Conservation (phyloP, 2,329 filamentous ascomycete species). For the Diaporthe helianthi region DNA sequence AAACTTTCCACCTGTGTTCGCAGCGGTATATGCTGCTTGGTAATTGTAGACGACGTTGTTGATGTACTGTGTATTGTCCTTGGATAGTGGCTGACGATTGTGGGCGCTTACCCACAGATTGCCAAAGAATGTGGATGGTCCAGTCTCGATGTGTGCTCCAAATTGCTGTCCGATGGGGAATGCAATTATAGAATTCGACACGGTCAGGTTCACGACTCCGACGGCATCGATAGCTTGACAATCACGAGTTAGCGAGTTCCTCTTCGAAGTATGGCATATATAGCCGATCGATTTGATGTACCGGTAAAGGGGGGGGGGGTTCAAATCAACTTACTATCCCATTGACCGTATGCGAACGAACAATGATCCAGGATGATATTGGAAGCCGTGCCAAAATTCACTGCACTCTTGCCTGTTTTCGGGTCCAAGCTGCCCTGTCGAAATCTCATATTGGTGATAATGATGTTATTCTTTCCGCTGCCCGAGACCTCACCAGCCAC, state of each 20-base stretch:
- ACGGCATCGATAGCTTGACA: slow-evolving; percentile 44
- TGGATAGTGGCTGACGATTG: slow-evolving; percentile 54
- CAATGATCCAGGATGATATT: slow-evolving; percentile 56
- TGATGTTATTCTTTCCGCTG: slow-evolving; percentile 39
- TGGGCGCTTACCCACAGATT: slow-evolving; percentile 56
- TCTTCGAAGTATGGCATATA: background rate
- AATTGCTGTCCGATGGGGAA: slow-evolving; percentile 53
- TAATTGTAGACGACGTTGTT: slow-evolving; percentile 57
- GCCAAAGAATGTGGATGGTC: slow-evolving; percentile 50
- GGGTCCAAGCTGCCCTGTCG: slow-evolving; percentile 49
- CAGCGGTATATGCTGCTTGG: slow-evolving; percentile 46
- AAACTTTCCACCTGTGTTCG: slow-evolving; percentile 35
- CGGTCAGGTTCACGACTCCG: slow-evolving; percentile 49
- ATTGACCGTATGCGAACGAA: slow-evolving; percentile 51
- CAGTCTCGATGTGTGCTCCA: slow-evolving; percentile 51
- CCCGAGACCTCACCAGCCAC: slow-evolving; percentile 41
- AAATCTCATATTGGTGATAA: slow-evolving; percentile 53
- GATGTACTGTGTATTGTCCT: slow-evolving; percentile 52
- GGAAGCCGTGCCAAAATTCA: slow-evolving; percentile 50
- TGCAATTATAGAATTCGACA: slow-evolving; percentile 53
- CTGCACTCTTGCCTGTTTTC: slow-evolving; percentile 50
- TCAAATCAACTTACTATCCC: slow-evolving; percentile 41
- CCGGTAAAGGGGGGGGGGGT: too few species aligned
- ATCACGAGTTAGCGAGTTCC: background rate
- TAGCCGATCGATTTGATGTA: background rate